Evolutionary conservation across 306 rosid genomes (phyloP), one percentile per base, ranked within the genome.

Genomic region (Medicago ruthenica): DNA sequence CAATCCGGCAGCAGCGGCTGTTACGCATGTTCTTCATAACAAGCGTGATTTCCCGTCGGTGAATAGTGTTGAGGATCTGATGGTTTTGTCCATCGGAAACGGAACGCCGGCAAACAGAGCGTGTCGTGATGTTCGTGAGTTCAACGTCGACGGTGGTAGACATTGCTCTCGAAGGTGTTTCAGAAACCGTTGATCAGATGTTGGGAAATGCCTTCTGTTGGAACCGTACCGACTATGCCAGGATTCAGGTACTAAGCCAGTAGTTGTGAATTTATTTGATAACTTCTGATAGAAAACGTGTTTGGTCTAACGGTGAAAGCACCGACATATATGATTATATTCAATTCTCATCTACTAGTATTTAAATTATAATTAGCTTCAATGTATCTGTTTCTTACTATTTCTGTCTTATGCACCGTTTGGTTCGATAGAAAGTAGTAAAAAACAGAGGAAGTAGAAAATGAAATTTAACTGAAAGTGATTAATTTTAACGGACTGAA

Each of bases 151-250:
- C 87, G 65, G 86, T 94, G 17, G 89, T 92, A 41, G 94, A 89
- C 87, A 95, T 95, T 86, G 98, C 87, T 0, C 80, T 90, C 0
- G 98, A 89, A 22, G 97, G 98, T 8, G 93, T 95, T n/a, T 95
- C 98, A 13, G 98, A 95, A 55, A 95, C 93, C 15, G 62, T 95
- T 62, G 98, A 95, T 83, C 98, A 95, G 78, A 90, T 95, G 97
- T 16, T 95, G 1, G 98, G 97, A 18, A 95, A 95, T 83, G 96
- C 98, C 7, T 95, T 95, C 90, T 85, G 97, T 80, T 95, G 96
- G 95, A 95, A 90, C 72, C 96, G 93, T 66, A 80, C 88, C 62
- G 96, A 95, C 72, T 95, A 95, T 83, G 89, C 92, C 17, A 89
- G 98, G 73, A 92, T 95, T 79, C 98, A 95, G 97, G 98, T 94